Base-by-base conservation (phyloP, 495 filamentous ascomycete genomes). In the Arthonia radiata region DNA sequence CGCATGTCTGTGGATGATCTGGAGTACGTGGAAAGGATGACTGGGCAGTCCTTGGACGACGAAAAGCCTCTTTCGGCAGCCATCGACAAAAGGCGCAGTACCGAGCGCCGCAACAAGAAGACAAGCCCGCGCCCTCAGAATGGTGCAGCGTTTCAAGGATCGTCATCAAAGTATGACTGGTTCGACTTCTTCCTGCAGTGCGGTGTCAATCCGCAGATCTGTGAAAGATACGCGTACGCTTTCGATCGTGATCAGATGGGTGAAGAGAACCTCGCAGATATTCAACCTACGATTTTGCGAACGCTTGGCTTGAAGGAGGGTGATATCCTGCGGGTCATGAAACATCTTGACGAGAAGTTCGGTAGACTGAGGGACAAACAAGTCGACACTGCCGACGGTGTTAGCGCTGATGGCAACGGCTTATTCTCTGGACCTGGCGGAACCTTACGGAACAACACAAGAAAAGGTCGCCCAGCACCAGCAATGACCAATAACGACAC, bases 1-100 rank as follows among this genome's bases (percentile, higher is more conserved):
- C 94, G 94, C 47, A 99, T 99, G 86, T 79, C 83, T 2, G 55
- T 80, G 23, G 74, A 81, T 38, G 86, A 99, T 47, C 52, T 99
- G 14, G 82, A 92, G 50, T 93, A 86, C 34, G 82, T 94, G 17
- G 86, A 99, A 48, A 62, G 61, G 28, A 50, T 61, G 9, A 80
- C 81, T 10, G 80, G 80, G n/a, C 54, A 75, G 10, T 92, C 81
- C 7, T 53, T 99, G 16, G 83, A 94, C 39, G 83, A 99, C 43
- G 86, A 94, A 35, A 99, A 93, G 50, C 86, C 89, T 6, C 54
- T 92, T 15, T 76, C 75, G 0, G 78, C 82, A 31, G 75, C 91
- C 34, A n/a, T n/a, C n/a, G n/a, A n/a, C n/a, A 57, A 56, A 23
- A 49, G 59, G 10, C 44, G 46, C 17, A 55, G 43, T 26, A 11